Percentiles rank a stretch among this genome's conserved stretches.
These are phyloP conservation scores for Ophiocordyceps australis DNA, from an alignment of 2,329 filamentous ascomycete species.

Conservation along the genomic window DNA sequence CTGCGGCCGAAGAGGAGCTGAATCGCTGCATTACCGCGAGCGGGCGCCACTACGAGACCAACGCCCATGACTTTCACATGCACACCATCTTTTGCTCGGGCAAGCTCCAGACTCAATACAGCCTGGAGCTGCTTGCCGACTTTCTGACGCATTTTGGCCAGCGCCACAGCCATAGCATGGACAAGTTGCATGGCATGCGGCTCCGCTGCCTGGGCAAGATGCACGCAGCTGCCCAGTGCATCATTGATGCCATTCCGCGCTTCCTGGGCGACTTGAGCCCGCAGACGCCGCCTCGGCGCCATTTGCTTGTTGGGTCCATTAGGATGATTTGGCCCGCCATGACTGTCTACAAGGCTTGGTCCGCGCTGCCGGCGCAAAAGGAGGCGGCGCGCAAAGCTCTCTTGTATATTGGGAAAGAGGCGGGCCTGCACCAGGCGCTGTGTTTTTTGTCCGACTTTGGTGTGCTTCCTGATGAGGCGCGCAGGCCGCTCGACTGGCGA, in stretches of 20 bases:
- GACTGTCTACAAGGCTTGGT: conserved; percentile 10
- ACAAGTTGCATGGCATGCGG: conserved; percentile 10
- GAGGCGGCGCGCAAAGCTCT: conserved; percentile 10
- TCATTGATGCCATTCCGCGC: conserved; percentile 10
- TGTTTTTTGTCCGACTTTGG: conserved; percentile 5
- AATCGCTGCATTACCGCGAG: too few species aligned
- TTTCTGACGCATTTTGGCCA: conserved; percentile 17
- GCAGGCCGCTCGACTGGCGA: conserved; percentile 5
- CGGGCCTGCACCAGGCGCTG: conserved; percentile 18
- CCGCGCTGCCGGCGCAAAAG: conserved; percentile 11
- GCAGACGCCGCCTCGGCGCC: conserved; percentile 13
- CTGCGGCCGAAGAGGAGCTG: conserved; percentile 9
- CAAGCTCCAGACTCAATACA: conserved; percentile 17
- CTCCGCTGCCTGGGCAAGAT: conserved; percentile 9
- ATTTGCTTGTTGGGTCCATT: conserved; percentile 16
- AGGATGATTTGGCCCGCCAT: conserved; percentile 19
- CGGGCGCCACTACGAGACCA: too few species aligned
- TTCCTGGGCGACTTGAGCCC: conserved; percentile 8
- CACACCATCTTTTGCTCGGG: too few species aligned
- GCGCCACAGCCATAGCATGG: conserved; percentile 7
- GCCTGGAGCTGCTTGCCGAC: conserved; percentile 14
- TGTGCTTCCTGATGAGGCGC: conserved; percentile 10
- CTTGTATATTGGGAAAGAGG: conserved; percentile 14
- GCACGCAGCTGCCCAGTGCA: conserved; percentile 9
- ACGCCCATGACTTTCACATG: too few species aligned